Percentiles rank a stretch among this genome's conserved stretches.
phyloP scores from a whole-genome alignment of 202 grass and related monocot species.

The Hordeum pubiflorum region DNA sequence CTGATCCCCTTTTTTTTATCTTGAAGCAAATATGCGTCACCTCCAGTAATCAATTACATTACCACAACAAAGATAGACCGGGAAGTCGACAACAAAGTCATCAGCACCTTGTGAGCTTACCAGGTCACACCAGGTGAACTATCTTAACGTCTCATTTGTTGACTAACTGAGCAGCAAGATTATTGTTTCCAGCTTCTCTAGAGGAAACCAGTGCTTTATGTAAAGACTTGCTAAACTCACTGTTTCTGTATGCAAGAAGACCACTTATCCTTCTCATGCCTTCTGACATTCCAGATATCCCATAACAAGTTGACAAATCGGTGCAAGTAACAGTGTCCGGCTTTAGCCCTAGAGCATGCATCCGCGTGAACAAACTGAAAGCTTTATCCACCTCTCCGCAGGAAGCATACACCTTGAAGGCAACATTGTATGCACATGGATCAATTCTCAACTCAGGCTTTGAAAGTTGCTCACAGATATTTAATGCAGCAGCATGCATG shows the following conservation, averaged over 20 bases:
- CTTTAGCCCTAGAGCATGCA: constrained; percentile 52
- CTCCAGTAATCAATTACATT: constrained; percentile 5
- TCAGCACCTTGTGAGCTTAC: constrained; percentile 16
- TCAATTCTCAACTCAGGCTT: constrained; percentile 28
- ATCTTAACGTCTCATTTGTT: constrained; percentile 41
- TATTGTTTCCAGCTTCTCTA: constrained; percentile 27
- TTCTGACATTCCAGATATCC: constrained; percentile 42
- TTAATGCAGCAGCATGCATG: constrained; percentile 43
- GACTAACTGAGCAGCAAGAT: constrained; percentile 41
- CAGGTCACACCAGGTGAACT: background rate
- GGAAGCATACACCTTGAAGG: constrained; percentile 48
- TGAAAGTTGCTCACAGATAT: constrained; percentile 46
- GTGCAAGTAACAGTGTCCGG: constrained; percentile 44
- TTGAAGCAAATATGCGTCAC: background rate
- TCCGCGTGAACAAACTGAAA: constrained; percentile 54
- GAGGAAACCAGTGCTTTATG: constrained; percentile 32
- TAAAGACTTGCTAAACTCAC: constrained; percentile 24
- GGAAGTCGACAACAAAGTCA: constrained; percentile 14
- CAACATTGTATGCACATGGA: constrained; percentile 50
- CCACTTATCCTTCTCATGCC: constrained; percentile 37
- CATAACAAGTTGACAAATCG: constrained; percentile 40
- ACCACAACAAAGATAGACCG: background rate
- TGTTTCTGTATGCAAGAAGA: constrained; percentile 33
- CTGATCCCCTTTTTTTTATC: background rate
- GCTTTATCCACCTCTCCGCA: constrained; percentile 50